Evolutionary conservation across 2,329 filamentous ascomycete species (phyloP), one percentile per base, ranked within the genome.

Genomic region (Tolypocladium tundrense): DNA sequence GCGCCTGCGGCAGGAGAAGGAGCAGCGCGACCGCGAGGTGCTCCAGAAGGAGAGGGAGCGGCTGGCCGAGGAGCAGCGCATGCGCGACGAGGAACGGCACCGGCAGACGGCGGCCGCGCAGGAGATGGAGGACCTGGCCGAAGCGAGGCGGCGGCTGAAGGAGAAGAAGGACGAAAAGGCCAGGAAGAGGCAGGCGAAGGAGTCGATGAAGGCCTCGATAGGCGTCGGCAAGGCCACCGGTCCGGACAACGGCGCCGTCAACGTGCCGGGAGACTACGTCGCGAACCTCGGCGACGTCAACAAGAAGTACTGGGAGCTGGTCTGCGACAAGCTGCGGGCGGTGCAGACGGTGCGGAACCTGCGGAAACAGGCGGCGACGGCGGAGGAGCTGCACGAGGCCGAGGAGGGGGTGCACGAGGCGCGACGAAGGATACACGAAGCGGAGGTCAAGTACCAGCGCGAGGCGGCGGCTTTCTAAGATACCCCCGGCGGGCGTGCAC

Each of bases 1-100:
- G 68, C 75, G 83, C 50, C 75, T 83, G 60, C 80, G 80, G 73
- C 80, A 77, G 40, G 80, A 72, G 14, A 73, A 72, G 57, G 71
- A 75, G 52, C 69, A 74, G 57, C 61, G 61, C 10, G 66, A 69
- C 7, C 66, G 66, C 53, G 68, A 74, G n/a, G 64, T 64, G 50
- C 59, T 75, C 48, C 69, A 74, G 56, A 70, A 69, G 57, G 74
- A 77, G 60, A 67, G 70, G 35, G 68, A 67, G 48, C 67, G 72
- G 24, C 62, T 75, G 8, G 66, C 69, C 7, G 73, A 76, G 60
- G 66, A 68, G 55, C 69, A 72, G 60, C 68, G 72, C 42, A 65
- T 72, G 67, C 68, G 70, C 10, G 68, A 75, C 27, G 71, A 74
- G 56, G 74, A 76, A 60, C 63, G 64, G 43, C 65, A 53, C 50